Percentiles rank a stretch among this genome's conserved stretches.
Conservation (phyloP, 768 basidiomycete genomes). For the Lactarius akahatsu region DNA sequence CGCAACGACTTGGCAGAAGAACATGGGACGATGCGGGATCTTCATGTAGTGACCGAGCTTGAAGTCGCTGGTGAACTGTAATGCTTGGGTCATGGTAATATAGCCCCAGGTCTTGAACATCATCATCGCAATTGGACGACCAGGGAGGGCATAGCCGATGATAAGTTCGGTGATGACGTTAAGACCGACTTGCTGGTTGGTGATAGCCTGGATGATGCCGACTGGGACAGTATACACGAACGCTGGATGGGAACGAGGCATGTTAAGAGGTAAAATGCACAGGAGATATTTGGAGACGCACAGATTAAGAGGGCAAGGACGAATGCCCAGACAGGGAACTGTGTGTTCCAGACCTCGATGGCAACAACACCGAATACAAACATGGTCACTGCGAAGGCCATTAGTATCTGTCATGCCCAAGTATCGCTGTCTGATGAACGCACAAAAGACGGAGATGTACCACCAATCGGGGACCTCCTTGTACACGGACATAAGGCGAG, state of each 20-base stretch:
- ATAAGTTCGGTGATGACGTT: slow-evolving; percentile 80
- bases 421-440: neutral
- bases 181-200: slow-evolving; percentile 76
- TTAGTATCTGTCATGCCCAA: neutral
- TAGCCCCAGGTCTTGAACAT: slow-evolving; percentile 85
- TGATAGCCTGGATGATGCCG: slow-evolving; percentile 67
- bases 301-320: slow-evolving; percentile 66
- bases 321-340: slow-evolving; percentile 73
- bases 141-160: slow-evolving; percentile 76
- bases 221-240: slow-evolving; percentile 51
- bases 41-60: slow-evolving; percentile 76
- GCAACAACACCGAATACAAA: slow-evolving; percentile 65
- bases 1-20: slow-evolving; percentile 65
- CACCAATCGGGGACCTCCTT: slow-evolving; percentile 83
- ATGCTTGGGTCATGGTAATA: slow-evolving; percentile 65
- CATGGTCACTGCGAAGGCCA: slow-evolving; percentile 47
- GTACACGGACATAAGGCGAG: slow-evolving; percentile 75
- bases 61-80: slow-evolving; percentile 71
- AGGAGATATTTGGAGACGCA: slow-evolving; percentile 31
- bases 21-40: slow-evolving; percentile 72
- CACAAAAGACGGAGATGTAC: slow-evolving; percentile 66
- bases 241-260: slow-evolving; percentile 25
- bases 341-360: slow-evolving; percentile 73
- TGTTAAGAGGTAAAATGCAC: neutral
- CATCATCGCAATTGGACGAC: slow-evolving; percentile 79